phyloP scores from a whole-genome alignment of 1,284 basidiomycete genomes.

The Sanghuangporus sanghuang region DNA sequence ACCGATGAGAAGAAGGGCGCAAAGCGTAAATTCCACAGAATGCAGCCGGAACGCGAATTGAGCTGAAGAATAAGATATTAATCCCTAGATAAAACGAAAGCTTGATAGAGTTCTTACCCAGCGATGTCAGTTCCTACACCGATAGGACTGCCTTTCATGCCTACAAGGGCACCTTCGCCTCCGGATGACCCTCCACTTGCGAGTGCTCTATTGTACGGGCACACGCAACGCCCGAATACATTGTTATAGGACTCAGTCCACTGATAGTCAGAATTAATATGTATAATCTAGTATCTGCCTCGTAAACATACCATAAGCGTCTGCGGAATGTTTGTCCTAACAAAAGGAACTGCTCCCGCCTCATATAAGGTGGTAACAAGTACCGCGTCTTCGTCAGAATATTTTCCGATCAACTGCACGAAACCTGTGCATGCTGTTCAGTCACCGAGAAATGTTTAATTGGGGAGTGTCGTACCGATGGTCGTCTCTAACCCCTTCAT shows the following conservation, averaged over 20 bases:
- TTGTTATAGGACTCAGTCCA: slow-evolving; percentile 59
- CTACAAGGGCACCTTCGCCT: slow-evolving; percentile 54
- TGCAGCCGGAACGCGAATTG: slow-evolving; percentile 63
- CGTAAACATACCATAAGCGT: slow-evolving; percentile 45
- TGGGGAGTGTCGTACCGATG: slow-evolving; percentile 33
- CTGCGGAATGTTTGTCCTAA: slow-evolving; percentile 70
- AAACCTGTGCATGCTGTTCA: slow-evolving; percentile 41
- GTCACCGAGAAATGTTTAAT: slow-evolving; percentile 26
- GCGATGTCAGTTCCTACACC: slow-evolving; percentile 71
- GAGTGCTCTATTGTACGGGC: slow-evolving; percentile 50
- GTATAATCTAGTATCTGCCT: neutral
- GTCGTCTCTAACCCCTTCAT: slow-evolving; percentile 49
- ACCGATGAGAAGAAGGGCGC: slow-evolving; percentile 62
- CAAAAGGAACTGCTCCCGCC: slow-evolving; percentile 62
- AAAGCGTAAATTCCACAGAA: slow-evolving; percentile 66
- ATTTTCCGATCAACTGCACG: slow-evolving; percentile 55
- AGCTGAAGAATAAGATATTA: slow-evolving; percentile 31
- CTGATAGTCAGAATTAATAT: slow-evolving; percentile 26
- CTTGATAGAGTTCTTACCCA: slow-evolving; percentile 33
- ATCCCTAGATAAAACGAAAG: neutral
- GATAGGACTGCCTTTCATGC: slow-evolving; percentile 51
- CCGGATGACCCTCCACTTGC: slow-evolving; percentile 58
- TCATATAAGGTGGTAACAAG: slow-evolving; percentile 54
- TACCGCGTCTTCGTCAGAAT: slow-evolving; percentile 46
- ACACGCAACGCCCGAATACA: slow-evolving; percentile 65